These are phyloP conservation scores for Jatropha podagrica DNA, from an alignment of 441 rosid species.

Conservation along the genomic window DNA sequence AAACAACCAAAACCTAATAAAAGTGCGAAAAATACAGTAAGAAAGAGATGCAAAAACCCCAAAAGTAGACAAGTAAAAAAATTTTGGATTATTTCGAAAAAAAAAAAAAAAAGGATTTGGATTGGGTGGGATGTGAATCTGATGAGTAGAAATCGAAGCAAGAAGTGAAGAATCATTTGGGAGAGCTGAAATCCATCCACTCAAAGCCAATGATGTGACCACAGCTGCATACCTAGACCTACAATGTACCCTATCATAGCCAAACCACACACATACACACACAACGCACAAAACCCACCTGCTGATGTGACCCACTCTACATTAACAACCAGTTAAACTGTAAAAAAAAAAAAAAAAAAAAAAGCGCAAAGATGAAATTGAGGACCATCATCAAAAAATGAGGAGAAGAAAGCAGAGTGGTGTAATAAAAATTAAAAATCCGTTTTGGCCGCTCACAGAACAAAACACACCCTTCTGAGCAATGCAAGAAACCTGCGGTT, in stretches of 20 bases:
- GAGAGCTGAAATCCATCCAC: conserved; percentile 17
- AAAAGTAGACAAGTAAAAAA: neutral
- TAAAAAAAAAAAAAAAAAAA: conserved; percentile 24
- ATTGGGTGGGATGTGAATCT: conserved; percentile 3
- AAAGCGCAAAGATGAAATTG: conserved; percentile 14
- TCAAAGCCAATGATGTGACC: conserved; percentile 47
- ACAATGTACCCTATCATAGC: conserved; percentile 43
- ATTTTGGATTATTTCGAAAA: neutral
- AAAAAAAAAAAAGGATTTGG: neutral
- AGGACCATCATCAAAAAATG: conserved; percentile 17
- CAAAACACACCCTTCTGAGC: conserved; percentile 12
- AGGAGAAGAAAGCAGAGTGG: conserved; percentile 3
- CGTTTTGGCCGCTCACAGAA: neutral
- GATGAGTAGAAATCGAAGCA: neutral
- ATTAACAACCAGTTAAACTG: conserved; percentile 67
- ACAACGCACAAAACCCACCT: conserved; percentile 46
- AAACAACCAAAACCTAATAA: neutral
- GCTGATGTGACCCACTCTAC: conserved; percentile 95
- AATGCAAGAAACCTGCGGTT: conserved; percentile 42
- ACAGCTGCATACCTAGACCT: conserved; percentile 49
- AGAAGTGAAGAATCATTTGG: conserved; percentile 19
- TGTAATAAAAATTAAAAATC: neutral
- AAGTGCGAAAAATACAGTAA: neutral
- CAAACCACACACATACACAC: conserved; percentile 16
- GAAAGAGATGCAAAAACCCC: neutral